These are phyloP conservation scores for Colletotrichum spinosum DNA, from an alignment of 2,329 filamentous ascomycete species.

Conservation along the genomic window DNA sequence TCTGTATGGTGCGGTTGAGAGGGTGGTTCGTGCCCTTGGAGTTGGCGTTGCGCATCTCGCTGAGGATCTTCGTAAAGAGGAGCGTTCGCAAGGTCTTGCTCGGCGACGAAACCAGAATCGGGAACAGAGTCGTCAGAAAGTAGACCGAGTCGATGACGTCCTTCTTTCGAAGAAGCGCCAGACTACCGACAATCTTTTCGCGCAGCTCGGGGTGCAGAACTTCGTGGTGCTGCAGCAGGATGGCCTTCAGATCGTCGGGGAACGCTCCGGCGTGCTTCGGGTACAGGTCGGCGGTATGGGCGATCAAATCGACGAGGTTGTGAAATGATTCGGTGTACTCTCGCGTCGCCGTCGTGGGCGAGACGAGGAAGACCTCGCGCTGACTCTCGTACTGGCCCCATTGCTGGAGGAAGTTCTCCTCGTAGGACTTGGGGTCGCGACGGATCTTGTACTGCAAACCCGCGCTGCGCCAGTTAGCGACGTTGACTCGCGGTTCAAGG, in stretches of 20 bases:
- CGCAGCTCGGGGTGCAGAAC: slow-evolving; percentile 85
- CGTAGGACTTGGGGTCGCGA: slow-evolving; percentile 89
- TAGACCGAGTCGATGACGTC: slow-evolving; percentile 88
- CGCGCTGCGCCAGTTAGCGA: slow-evolving; percentile 64
- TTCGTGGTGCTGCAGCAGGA: slow-evolving; percentile 85
- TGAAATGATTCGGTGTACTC: slow-evolving; percentile 86
- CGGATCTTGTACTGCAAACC: slow-evolving; percentile 93
- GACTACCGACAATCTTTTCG: slow-evolving; percentile 92
- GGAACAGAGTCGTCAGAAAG: slow-evolving; percentile 92
- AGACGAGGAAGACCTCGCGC: slow-evolving; percentile 89
- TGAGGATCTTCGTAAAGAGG: slow-evolving; percentile 89
- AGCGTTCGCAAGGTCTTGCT: slow-evolving; percentile 89
- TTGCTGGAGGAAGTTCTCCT: slow-evolving; percentile 88
- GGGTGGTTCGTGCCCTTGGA: slow-evolving; percentile 89
- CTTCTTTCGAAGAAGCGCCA: slow-evolving; percentile 90
- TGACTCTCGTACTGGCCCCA: slow-evolving; percentile 93
- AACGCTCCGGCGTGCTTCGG: slow-evolving; percentile 83
- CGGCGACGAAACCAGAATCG: slow-evolving; percentile 89
- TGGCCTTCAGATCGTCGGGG: slow-evolving; percentile 81
- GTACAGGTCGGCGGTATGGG: slow-evolving; percentile 95
- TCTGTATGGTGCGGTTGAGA: slow-evolving; percentile 93
- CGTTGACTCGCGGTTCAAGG: background rate
- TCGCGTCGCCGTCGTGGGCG: slow-evolving; percentile 81
- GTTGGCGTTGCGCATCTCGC: slow-evolving; percentile 90
- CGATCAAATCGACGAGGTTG: slow-evolving; percentile 92